Conservation (phyloP, 495 filamentous ascomycete genomes). For the Mycothermus thermophilus region DNA sequence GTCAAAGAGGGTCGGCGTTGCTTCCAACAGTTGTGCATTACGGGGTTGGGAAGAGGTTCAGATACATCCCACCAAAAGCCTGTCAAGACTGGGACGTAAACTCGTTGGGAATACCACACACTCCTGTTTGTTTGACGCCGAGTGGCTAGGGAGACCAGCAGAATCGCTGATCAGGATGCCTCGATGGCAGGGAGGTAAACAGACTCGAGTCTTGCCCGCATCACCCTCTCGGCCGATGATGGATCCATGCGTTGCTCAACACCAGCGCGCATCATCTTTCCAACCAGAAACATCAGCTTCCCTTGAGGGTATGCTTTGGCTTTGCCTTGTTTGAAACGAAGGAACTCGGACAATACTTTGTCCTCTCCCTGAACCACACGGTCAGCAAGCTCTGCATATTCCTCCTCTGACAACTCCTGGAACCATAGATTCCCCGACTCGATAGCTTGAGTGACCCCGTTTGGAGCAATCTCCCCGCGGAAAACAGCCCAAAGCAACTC, state of each 20-base stretch:
- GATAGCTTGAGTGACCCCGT: conserved; percentile 44
- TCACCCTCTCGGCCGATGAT: conserved; percentile 48
- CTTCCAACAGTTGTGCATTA: too few relatives aligned
- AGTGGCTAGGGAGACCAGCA: too few relatives aligned
- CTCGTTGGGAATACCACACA: too few relatives aligned
- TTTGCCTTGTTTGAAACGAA: conserved; percentile 40
- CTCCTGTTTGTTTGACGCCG: too few relatives aligned
- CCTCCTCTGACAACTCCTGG: conserved; percentile 40
- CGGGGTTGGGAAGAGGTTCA: too few relatives aligned
- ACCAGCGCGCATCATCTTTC: conserved; percentile 73
- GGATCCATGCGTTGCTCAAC: conserved; percentile 69
- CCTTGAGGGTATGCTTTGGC: conserved; percentile 36
- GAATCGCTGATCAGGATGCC: too few relatives aligned
- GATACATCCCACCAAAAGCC: too few relatives aligned
- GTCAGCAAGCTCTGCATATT: conserved; percentile 46
- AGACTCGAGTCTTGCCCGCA: conserved; percentile 33
- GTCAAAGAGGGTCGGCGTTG: too few relatives aligned
- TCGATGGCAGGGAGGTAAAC: conserved; percentile 5
- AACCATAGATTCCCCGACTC: conserved; percentile 53
- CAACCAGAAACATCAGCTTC: conserved; percentile 78
- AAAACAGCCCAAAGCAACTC: conserved; percentile 50
- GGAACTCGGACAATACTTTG: conserved; percentile 57
- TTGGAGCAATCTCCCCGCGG: conserved; percentile 24
- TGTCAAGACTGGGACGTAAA: too few relatives aligned
- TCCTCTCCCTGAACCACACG: conserved; percentile 34